These are phyloP conservation scores for Pulveroboletus sp. DNA, from an alignment of 768 basidiomycete species.

Conservation along the genomic window DNA sequence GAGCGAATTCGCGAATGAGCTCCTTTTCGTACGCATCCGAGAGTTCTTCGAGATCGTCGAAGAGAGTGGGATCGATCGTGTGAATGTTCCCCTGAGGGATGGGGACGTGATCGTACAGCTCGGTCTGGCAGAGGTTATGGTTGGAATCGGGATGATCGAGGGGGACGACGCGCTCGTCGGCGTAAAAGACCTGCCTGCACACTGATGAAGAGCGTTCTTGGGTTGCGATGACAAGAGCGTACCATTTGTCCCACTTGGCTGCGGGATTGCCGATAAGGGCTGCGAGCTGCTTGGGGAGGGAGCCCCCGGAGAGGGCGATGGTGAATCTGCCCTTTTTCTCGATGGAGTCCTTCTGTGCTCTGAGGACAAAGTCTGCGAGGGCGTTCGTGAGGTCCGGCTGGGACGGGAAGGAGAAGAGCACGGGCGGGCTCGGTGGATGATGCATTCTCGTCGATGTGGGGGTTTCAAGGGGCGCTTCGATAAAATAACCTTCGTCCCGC, in stretches of 20 bases:
- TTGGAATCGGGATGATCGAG: constrained; percentile 93
- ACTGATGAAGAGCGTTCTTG: background rate
- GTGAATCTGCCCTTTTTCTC: constrained; percentile 89
- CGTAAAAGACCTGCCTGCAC: constrained; percentile 93
- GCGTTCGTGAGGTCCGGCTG: constrained; percentile 51
- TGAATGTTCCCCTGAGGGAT: constrained; percentile 78
- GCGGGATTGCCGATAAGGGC: constrained; percentile 60
- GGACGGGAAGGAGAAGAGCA: constrained; percentile 68
- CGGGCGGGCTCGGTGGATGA: constrained; percentile 58
- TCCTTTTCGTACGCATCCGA: constrained; percentile 75
- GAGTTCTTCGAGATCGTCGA: constrained; percentile 76
- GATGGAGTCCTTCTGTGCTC: constrained; percentile 85
- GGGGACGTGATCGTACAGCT: constrained; percentile 79
- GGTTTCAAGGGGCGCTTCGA: constrained; percentile 14
- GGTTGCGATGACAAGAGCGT: constrained; percentile 18
- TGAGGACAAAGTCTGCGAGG: constrained; percentile 79
- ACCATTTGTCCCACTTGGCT: constrained; percentile 96
- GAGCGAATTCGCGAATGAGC: constrained; percentile 88
- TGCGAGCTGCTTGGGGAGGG: constrained; percentile 76
- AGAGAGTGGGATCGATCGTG: constrained; percentile 63
- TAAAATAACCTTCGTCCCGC: background rate
- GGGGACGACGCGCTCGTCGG: constrained; percentile 92
- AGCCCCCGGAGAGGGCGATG: constrained; percentile 91
- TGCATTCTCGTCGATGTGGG: constrained; percentile 32
- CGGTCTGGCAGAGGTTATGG: constrained; percentile 66